phyloP scores from a whole-genome alignment of 1,139 yeast species.

The Candida freyschussii region DNA sequence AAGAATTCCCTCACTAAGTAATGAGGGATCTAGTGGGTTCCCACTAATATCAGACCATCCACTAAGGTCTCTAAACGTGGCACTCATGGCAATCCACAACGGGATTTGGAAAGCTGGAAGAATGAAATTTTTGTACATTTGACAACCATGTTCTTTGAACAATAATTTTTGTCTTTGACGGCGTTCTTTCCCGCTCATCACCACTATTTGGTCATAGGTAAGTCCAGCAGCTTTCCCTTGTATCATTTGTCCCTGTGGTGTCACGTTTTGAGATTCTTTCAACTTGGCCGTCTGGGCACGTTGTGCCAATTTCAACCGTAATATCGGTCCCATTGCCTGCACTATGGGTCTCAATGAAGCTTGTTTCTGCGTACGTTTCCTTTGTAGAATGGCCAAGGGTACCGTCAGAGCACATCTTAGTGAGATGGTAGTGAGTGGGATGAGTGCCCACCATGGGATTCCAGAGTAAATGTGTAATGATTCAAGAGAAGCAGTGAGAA shows the following conservation, averaged over 20 bases:
- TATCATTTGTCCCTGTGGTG: conserved; percentile 8
- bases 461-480: conserved; percentile 51
- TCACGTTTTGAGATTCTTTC: conserved; percentile 9
- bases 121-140: conserved; percentile 71
- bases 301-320: conserved; percentile 66
- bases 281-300: conserved; percentile 27
- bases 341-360: conserved; percentile 63
- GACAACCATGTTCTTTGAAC: conserved; percentile 63
- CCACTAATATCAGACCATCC: conserved; percentile 40
- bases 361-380: conserved; percentile 67
- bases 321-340: conserved; percentile 70
- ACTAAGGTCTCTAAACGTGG: conserved; percentile 58
- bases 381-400: conserved; percentile 72
- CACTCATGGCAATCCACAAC: conserved; percentile 76
- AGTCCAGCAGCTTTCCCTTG: conserved; percentile 40
- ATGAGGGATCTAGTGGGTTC: conserved; percentile 47
- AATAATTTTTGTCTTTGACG: conserved; percentile 66
- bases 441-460: conserved; percentile 78
- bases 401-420: conserved; percentile 64
- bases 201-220: conserved; percentile 70
- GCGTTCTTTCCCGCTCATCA: conserved; percentile 72
- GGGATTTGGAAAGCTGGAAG: conserved; percentile 83
- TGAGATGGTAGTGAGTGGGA: conserved; percentile 68
- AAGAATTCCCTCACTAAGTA: conserved; percentile 50
- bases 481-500: conserved; percentile 42